Base-by-base conservation (phyloP, 139 green algal genomes). In the Nannochloris sp. region DNA sequence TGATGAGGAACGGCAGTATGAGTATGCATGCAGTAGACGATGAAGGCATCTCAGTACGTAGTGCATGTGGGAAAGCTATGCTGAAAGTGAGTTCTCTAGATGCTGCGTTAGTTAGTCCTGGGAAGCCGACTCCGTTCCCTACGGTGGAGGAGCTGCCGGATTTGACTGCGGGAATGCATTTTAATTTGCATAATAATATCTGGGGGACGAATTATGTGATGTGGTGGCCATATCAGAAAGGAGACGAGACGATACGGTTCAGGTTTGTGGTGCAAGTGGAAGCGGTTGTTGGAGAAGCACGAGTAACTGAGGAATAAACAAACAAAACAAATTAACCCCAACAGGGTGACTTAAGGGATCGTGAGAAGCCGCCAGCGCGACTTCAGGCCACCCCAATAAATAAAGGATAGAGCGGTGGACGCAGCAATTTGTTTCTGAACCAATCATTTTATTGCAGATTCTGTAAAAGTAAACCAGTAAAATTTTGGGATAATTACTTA, bases 1-100 rank as follows among this genome's bases (percentile, higher is more conserved):
- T 87, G 14, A 14, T 87, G 27, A 31, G 61, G 30, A 87, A 87
- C 46, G 81, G 81, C 65, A 83, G 74, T 70, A 72, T 81, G 44
- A 64, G 72, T 12, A 46, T 78, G 48, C 81, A 87, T 25, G 78
- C 68, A 10, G 72, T 87, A 12, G 39, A 60, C 29, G 67, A 73
- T 29, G 65, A 72, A 4, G 81, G 78, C 23, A 53, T 83, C 25
- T 54, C 32, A 7, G 75, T 85, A 12, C 33, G 30, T 39, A 68
- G 51, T 30, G 19, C 53, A 9, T 65, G 59, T 27, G 23, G 30
- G 6, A 5, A 7, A 7, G 7, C 8, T 23, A 57, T 65, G 30
- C 61, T 80, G 4, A 58, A 58, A 32, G 73, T 82, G 54, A 62
- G 60, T 60, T 79, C 53, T 2, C 51, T 83, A 23, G 81, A 87